A percentile compares a stretch with the other conserved stretches of the same genome.
These are phyloP conservation scores for Cladosporium austrohemisphaericum DNA, from an alignment of 2,329 filamentous ascomycete species.

Conservation along the genomic window DNA sequence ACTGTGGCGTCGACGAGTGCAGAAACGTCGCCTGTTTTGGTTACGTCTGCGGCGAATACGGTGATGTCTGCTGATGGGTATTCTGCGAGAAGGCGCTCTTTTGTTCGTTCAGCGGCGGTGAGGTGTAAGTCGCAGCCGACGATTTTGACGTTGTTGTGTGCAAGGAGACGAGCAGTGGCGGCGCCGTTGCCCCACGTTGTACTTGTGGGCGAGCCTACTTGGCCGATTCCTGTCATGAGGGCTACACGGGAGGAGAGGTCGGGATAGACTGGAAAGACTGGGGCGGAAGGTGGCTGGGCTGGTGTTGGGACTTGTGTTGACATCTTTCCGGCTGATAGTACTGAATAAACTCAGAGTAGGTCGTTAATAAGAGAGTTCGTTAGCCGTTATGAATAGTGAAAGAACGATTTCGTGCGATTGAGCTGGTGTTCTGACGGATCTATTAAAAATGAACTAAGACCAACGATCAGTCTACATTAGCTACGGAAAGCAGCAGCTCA, in stretches of 20 bases:
- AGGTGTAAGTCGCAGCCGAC: conserved; percentile 37
- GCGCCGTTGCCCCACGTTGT: conserved; percentile 52
- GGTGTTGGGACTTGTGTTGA: background rate
- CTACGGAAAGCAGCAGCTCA: too few species aligned
- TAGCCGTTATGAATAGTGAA: too few species aligned
- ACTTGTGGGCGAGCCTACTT: conserved; percentile 30
- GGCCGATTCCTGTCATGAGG: conserved; percentile 46
- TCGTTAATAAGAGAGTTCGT: too few species aligned
- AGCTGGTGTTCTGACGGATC: too few species aligned
- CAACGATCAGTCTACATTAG: too few species aligned
- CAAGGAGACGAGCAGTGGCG: conserved; percentile 47
- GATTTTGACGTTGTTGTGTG: conserved; percentile 47
- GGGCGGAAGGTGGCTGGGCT: background rate
- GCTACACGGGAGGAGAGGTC: conserved; percentile 43
- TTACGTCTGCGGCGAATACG: conserved; percentile 41
- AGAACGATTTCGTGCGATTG: too few species aligned
- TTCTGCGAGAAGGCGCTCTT: conserved; percentile 36
- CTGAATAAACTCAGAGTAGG: too few species aligned
- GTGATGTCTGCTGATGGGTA: conserved; percentile 37
- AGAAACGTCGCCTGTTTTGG: conserved; percentile 49
- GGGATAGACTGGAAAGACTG: conserved; percentile 23
- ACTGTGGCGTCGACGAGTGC: conserved; percentile 35
- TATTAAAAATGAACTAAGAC: too few species aligned
- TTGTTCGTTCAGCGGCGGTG: conserved; percentile 26
- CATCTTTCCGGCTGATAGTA: too few species aligned